Percentiles rank a stretch among this genome's conserved stretches.
phyloP scores from a whole-genome alignment of 768 basidiomycete species.

The Mycena floridula region DNA sequence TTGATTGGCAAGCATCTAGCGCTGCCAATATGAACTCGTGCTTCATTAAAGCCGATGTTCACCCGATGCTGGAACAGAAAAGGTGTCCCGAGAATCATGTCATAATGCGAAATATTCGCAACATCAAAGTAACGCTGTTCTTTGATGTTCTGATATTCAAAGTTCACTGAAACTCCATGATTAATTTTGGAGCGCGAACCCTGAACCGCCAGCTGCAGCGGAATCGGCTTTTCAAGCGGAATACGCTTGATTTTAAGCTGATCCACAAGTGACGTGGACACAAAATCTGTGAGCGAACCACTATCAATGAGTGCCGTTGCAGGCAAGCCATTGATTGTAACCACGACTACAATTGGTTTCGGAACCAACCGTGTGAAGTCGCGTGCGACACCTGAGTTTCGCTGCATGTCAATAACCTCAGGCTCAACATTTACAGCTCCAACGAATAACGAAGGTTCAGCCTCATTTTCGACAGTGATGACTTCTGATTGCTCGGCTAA shows the following conservation, averaged over 20 bases:
- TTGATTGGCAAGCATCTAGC: constrained; percentile 1
- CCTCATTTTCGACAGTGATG: too few species aligned
- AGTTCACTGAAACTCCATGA: constrained; percentile 7
- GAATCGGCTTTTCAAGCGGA: constrained; percentile 21
- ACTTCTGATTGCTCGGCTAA: too few species aligned
- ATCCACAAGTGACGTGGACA: constrained; percentile 23
- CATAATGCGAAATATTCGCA: constrained; percentile 13
- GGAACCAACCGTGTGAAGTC: constrained; percentile 5
- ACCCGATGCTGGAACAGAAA: constrained; percentile 17
- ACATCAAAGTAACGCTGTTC: constrained; percentile 14
- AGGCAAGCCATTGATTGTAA: constrained; percentile 15
- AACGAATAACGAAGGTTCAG: too few species aligned
- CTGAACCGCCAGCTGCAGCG: constrained; percentile 23
- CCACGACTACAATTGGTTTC: constrained; percentile 13
- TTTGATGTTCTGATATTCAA: constrained; percentile 21
- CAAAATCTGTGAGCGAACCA: constrained; percentile 26
- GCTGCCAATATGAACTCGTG: constrained; percentile 11
- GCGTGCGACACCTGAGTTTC: neutral
- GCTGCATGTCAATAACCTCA: too few species aligned
- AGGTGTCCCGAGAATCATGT: constrained; percentile 15
- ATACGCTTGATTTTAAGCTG: constrained; percentile 18
- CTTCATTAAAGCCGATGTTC: constrained; percentile 10
- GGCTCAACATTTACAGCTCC: too few species aligned
- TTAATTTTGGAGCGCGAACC: constrained; percentile 27
- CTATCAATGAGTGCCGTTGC: constrained; percentile 19